Percentiles rank a stretch among this genome's conserved stretches.
These are phyloP conservation scores for Lepidopterella palustris DNA, from an alignment of 495 filamentous ascomycete genomes.

Conservation along the genomic window DNA sequence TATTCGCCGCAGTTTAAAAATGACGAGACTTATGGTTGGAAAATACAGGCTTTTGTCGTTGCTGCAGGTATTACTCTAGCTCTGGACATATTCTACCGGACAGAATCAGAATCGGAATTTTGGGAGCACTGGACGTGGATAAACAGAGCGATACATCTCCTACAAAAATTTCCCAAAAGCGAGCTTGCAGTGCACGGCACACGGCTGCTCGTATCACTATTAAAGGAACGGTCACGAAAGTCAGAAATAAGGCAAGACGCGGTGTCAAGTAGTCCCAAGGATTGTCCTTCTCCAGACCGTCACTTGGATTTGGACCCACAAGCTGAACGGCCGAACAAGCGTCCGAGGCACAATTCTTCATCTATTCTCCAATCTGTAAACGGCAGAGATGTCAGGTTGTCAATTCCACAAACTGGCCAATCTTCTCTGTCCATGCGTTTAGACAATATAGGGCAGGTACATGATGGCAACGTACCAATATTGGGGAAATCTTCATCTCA, in stretches of 20 bases:
- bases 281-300: too few relatives aligned
- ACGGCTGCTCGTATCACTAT: constrained; percentile 14
- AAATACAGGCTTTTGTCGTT: constrained; percentile 51
- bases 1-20: too few relatives aligned
- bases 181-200: constrained; percentile 14
- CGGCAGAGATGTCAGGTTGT: background rate
- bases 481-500: constrained; percentile 2
- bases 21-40: too few relatives aligned
- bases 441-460: background rate
- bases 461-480: background rate
- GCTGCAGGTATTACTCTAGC: constrained; percentile 43
- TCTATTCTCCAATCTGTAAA: background rate
- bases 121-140: constrained; percentile 29
- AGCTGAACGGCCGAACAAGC: background rate
- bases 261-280: background rate
- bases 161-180: constrained; percentile 16
- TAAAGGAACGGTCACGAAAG: constrained; percentile 12
- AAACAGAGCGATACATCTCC: constrained; percentile 8
- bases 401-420: background rate
- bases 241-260: background rate
- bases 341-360: background rate
- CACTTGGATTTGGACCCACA: too few relatives aligned
- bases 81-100: constrained; percentile 41
- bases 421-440: background rate
- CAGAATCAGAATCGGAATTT: constrained; percentile 31